Conservation (phyloP, 805 yeast species). For the Kuraishia hungarica region DNA sequence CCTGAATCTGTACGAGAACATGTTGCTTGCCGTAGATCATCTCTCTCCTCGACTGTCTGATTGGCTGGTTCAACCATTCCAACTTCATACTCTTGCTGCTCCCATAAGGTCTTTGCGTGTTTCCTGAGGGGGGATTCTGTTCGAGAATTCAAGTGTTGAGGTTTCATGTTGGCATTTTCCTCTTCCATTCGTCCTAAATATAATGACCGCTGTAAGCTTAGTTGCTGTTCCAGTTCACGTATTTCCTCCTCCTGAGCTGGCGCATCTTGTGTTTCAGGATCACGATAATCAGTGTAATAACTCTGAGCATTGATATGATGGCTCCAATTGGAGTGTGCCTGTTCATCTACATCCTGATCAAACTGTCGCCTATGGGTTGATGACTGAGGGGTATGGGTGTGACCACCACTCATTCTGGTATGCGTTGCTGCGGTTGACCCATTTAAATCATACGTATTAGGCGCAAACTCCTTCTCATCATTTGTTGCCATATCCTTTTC, state of each 20-base stretch:
- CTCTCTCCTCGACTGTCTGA: not conserved
- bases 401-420: constrained; percentile 2
- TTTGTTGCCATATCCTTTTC: constrained; percentile 4
- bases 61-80: not conserved
- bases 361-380: not conserved
- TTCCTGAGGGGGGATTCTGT: not conserved
- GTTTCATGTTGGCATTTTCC: constrained; percentile 4
- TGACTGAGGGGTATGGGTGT: not conserved
- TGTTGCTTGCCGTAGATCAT: not conserved
- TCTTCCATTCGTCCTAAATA: not conserved
- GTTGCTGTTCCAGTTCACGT: not conserved
- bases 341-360: no score
- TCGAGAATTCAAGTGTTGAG: not conserved
- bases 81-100: not conserved
- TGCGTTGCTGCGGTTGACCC: not conserved
- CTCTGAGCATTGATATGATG: not conserved
- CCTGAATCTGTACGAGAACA: not conserved
- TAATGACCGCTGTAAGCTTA: not conserved
- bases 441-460: constrained; percentile 5
- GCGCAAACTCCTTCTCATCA: not conserved
- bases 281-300: not conserved
- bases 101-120: not conserved
- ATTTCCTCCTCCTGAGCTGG: not conserved
- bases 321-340: not conserved
- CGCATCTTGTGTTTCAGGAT: not conserved